Percentiles rank a stretch among this genome's conserved stretches.
These are phyloP conservation scores for Nakaseomyces nivariensis DNA, from an alignment of 1,139 yeast species.

Conservation along the genomic window DNA sequence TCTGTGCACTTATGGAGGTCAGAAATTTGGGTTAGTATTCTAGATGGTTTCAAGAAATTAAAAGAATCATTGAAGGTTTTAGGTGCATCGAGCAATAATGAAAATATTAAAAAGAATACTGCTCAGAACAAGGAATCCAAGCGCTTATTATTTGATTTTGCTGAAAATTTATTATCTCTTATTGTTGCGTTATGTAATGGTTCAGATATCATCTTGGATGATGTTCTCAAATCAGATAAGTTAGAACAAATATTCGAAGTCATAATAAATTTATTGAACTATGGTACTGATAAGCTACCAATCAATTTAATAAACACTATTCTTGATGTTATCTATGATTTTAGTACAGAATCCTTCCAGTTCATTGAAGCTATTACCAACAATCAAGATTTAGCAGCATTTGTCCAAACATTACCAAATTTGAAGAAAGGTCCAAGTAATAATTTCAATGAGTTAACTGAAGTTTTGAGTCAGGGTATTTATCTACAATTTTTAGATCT, in stretches of 20 bases:
- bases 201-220: slow-evolving; percentile 49
- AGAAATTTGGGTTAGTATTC: slow-evolving; percentile 58
- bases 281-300: slow-evolving; percentile 27
- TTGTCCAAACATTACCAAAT: slow-evolving; percentile 18
- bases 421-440: slow-evolving; percentile 20
- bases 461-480: slow-evolving; percentile 49
- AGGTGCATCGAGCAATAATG: slow-evolving; percentile 19
- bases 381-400: slow-evolving; percentile 20
- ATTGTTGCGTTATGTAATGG: slow-evolving; percentile 58
- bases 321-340: slow-evolving; percentile 55
- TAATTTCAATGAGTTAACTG: slow-evolving; percentile 36
- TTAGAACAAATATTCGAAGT: slow-evolving; percentile 33
- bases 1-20: slow-evolving; percentile 69
- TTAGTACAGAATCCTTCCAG: slow-evolving; percentile 53
- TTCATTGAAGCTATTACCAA: slow-evolving; percentile 37
- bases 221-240: slow-evolving; percentile 36
- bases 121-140: slow-evolving; percentile 19
- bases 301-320: slow-evolving; percentile 43
- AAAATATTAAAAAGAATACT: slow-evolving; percentile 36
- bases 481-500: slow-evolving; percentile 48
- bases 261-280: slow-evolving; percentile 35
- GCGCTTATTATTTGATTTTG: slow-evolving; percentile 48
- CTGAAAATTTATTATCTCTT: slow-evolving; percentile 67
- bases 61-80: slow-evolving; percentile 39
- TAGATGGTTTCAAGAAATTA: slow-evolving; percentile 41